Evolutionary conservation across 495 filamentous ascomycete genomes (phyloP).

Genomic region (Jackrogersella minutella): DNA sequence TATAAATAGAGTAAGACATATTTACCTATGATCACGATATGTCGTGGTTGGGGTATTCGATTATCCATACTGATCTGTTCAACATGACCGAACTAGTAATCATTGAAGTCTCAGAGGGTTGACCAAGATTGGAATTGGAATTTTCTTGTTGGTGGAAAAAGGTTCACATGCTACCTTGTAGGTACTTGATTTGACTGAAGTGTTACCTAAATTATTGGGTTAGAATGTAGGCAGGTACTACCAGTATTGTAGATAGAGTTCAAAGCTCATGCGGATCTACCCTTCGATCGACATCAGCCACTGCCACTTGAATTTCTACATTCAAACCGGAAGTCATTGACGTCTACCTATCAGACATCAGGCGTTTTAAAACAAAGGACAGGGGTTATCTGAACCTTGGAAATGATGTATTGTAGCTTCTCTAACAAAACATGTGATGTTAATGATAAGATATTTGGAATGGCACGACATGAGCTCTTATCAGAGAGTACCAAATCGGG

Average conservation of each 20-base stretch:
- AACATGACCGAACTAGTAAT: conserved; percentile 38
- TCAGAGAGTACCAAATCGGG: conserved; percentile 14
- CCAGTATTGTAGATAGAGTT: too few relatives aligned
- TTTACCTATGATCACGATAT: conserved; percentile 76
- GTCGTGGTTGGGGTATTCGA: conserved; percentile 53
- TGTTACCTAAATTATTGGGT: conserved; percentile 15
- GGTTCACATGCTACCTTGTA: conserved; percentile 13
- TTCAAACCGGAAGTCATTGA: conserved; percentile 3
- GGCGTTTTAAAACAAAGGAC: conserved; percentile 5
- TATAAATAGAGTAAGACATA: conserved; percentile 3
- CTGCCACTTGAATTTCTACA: not conserved
- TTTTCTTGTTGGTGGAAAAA: conserved; percentile 6
- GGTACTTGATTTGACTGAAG: conserved; percentile 3
- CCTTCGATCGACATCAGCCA: conserved; percentile 11
- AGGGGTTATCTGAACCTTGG: not conserved
- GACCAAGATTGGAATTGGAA: conserved; percentile 4
- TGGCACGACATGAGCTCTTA: conserved; percentile 13
- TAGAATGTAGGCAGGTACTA: not conserved
- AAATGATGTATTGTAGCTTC: not conserved
- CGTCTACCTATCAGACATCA: not conserved
- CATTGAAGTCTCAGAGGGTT: not conserved
- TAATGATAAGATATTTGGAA: conserved; percentile 2
- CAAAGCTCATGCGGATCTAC: conserved; percentile 28
- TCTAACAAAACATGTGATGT: conserved; percentile 10
- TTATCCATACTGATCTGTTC: conserved; percentile 43